Conservation (phyloP, 129 eudicot species). For the Scalesia atractyloides region DNA sequence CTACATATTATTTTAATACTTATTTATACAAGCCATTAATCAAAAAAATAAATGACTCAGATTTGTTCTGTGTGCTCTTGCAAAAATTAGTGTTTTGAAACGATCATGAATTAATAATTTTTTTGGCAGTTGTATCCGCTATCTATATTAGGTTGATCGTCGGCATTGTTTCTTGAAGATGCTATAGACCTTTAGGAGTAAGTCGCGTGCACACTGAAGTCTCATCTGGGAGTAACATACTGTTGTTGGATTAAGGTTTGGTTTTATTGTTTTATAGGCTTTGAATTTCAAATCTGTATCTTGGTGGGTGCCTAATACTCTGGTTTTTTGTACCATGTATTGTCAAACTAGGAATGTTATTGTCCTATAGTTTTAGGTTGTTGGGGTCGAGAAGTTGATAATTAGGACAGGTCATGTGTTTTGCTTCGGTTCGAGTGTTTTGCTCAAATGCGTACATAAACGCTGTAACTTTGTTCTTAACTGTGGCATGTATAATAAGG, state of each 20-base stretch:
- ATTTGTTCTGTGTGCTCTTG: too few species aligned
- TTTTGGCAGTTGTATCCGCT: constrained; percentile 2
- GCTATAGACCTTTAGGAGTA: constrained; percentile 8
- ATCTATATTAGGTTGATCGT: not conserved
- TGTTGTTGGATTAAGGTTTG: not conserved
- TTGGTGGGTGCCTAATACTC: not conserved
- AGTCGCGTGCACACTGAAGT: not conserved
- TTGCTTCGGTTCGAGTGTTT: not conserved
- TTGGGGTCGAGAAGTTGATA: not conserved
- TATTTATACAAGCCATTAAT: too few species aligned
- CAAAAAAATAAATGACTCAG: too few species aligned
- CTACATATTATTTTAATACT: too few species aligned
- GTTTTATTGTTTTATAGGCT: not conserved
- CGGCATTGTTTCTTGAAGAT: constrained; percentile 5
- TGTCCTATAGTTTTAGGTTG: not conserved
- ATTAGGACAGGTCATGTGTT: not conserved
- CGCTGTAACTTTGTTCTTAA: not conserved
- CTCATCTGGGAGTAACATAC: too few species aligned
- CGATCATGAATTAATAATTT: not conserved
- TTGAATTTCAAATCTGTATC: not conserved
- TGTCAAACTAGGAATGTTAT: not conserved
- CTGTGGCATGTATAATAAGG: constrained; percentile 5
- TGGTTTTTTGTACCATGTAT: not conserved
- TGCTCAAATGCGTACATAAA: not conserved
- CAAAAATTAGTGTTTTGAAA: too few species aligned